Conservation (phyloP, 495 filamentous ascomycete genomes). For the Lichenothelia convexa region DNA sequence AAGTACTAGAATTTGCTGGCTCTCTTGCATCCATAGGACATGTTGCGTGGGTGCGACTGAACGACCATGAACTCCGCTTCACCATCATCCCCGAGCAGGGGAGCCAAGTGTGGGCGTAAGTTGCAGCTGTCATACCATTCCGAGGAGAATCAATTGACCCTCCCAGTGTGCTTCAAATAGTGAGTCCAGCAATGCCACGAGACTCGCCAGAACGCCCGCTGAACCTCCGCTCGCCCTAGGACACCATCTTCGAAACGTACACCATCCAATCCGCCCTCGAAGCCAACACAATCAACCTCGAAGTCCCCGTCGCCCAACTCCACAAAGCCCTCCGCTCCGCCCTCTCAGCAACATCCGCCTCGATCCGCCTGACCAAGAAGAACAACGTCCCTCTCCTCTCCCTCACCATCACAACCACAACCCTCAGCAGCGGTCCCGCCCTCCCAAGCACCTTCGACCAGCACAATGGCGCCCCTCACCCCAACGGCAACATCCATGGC, state of each 20-base stretch:
- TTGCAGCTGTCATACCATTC: conserved; percentile 5
- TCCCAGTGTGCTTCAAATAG: background rate
- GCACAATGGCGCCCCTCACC: conserved; percentile 14
- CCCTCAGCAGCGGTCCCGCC: conserved; percentile 19
- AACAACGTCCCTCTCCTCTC: conserved; percentile 67
- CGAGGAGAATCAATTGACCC: background rate
- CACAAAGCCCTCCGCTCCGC: conserved; percentile 77
- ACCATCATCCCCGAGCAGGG: conserved; percentile 87
- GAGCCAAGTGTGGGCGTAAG: conserved; percentile 94
- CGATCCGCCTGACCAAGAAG: conserved; percentile 81
- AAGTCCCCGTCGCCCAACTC: conserved; percentile 65
- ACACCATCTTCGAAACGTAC: conserved; percentile 81
- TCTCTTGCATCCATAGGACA: conserved; percentile 78
- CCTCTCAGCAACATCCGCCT: conserved; percentile 51
- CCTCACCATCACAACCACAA: conserved; percentile 61
- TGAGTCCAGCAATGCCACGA: background rate
- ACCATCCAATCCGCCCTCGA: conserved; percentile 61
- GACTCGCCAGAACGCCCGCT: no score
- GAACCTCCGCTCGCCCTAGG: conserved; percentile 22
- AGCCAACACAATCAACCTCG: conserved; percentile 82
- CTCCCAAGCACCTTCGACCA: conserved; percentile 10
- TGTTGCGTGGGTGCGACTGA: conserved; percentile 82
- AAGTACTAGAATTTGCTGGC: conserved; percentile 50
- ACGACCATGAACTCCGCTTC: conserved; percentile 71
- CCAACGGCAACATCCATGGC: background rate